Evolutionary conservation across 192 early-diverging fungal species (phyloP).

Genomic region (Gigaspora rosea): DNA sequence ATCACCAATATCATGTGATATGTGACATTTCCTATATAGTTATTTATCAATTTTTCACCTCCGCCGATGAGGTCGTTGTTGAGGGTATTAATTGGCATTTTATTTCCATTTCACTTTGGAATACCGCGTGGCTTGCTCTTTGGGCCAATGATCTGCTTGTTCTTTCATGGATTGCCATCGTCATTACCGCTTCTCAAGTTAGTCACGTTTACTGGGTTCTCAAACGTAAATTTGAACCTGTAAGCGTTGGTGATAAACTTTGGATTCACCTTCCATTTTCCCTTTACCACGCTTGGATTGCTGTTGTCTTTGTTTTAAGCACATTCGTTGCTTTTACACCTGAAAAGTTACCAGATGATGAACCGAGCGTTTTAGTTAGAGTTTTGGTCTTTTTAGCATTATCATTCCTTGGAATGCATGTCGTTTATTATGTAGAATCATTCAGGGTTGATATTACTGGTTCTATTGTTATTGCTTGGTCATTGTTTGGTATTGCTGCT

Average conservation of each 20-base stretch:
- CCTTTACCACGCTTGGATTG: slow-evolving; percentile 66
- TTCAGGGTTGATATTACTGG: slow-evolving; percentile 63
- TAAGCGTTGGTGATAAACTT: slow-evolving; percentile 44
- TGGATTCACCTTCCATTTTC: slow-evolving; percentile 71
- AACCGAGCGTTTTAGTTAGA: slow-evolving; percentile 47
- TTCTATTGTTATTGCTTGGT: slow-evolving; percentile 63
- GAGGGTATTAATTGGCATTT: slow-evolving; percentile 66
- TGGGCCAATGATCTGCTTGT: slow-evolving; percentile 64
- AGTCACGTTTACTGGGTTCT: slow-evolving; percentile 60
- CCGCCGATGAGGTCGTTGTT: slow-evolving; percentile 54
- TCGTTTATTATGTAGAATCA: slow-evolving; percentile 63
- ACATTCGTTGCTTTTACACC: slow-evolving; percentile 60
- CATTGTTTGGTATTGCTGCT: slow-evolving; percentile 51
- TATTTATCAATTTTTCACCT: slow-evolving; percentile 62
- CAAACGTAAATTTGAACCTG: slow-evolving; percentile 39
- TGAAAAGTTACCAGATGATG: slow-evolving; percentile 36
- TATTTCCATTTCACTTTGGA: slow-evolving; percentile 58
- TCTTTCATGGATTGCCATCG: slow-evolving; percentile 55
- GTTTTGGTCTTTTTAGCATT: slow-evolving; percentile 55
- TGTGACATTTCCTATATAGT: neutral
- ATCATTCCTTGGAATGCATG: slow-evolving; percentile 54
- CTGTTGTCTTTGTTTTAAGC: slow-evolving; percentile 60
- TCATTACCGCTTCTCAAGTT: slow-evolving; percentile 61
- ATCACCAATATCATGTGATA: no score
- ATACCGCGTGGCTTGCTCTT: slow-evolving; percentile 60